Base-by-base conservation (phyloP, 345 rosid genomes). In the Toxicodendron radicans region DNA sequence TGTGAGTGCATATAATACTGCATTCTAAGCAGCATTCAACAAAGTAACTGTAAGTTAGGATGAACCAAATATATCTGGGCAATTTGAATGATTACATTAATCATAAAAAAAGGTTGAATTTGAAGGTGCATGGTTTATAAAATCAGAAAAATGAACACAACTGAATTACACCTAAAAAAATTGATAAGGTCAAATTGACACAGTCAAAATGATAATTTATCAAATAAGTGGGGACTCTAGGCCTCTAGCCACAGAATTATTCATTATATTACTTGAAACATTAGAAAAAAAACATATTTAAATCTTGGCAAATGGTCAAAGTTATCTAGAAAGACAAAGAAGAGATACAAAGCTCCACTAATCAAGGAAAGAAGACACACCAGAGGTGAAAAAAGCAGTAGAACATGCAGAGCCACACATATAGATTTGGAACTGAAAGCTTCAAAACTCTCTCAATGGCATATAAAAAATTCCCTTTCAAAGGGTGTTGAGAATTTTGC, bases 401-500 rank as follows among this genome's bases (percentile, higher is more conserved):
- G 91, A 91, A 95, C 99, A 90, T 89, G 90, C 98, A 93, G 73
- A 95, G 99, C 98, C 99, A 95, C 71, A 95, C 99, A 30, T 95
- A 95, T 79, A 93, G 80, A 75, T 80, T 90, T 59, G 98, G 99
- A 78, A 96, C 92, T 17, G 99, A 96, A 68, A 96, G 98, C 88
- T 93, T 96, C 94, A 96, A 79, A 75, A 93, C 90, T 83, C 99
- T 93, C 88, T 96, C 97, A 62, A 90, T 66, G 71, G 90, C 98
- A 76, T 96, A 86, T 58, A 96, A 73, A 66, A 93, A 82, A 81
- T 92, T 79, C 74, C 97, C 98, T 80, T 93, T 96, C 78, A 96
- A 79, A 41, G 99, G 99, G 73, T 96, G 99, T 73, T 90, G 90
- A 11, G 99, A 96, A 79, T 96, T 93, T 85, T 87, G 86, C 62